Evolutionary conservation across 2,329 filamentous ascomycete genomes (phyloP).

Genomic region (Nothomitra cinnamomea): DNA sequence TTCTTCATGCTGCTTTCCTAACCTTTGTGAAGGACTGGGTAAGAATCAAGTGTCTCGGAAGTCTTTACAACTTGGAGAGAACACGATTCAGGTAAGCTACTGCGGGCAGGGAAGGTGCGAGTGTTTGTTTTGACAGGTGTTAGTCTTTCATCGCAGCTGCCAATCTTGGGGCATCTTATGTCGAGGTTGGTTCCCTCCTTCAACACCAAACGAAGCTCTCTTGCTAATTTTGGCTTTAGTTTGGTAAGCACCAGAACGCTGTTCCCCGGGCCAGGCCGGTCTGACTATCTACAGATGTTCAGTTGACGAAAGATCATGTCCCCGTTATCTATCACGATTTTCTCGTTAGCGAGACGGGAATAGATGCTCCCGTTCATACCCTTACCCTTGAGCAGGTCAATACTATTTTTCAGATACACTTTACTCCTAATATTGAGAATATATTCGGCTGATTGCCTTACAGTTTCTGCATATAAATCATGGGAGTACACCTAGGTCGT

Average conservation of each 20-base stretch:
- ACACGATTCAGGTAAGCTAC: conserved; percentile 50
- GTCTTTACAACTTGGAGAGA: conserved; percentile 87
- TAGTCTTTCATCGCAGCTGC: conserved; percentile 89
- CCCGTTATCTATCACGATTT: conserved; percentile 99
- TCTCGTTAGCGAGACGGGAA: conserved; percentile 89
- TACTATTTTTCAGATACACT: neutral
- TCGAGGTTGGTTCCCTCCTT: conserved; percentile 32
- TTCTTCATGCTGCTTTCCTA: conserved; percentile 26
- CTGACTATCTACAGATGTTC: conserved; percentile 50
- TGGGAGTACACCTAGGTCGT: conserved; percentile 28
- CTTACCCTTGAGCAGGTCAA: conserved; percentile 67
- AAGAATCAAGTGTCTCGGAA: conserved; percentile 76
- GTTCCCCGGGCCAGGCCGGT: neutral
- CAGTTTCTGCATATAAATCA: conserved; percentile 70
- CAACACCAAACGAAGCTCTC: neutral
- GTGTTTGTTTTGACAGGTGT: neutral
- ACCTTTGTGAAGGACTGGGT: conserved; percentile 51
- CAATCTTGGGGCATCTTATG: conserved; percentile 65
- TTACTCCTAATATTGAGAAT: neutral
- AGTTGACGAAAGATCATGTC: conserved; percentile 95
- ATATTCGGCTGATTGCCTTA: conserved; percentile 5
- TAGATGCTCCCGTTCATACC: conserved; percentile 90
- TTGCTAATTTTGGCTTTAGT: conserved; percentile 6
- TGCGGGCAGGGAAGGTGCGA: neutral
- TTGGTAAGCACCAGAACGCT: conserved; percentile 8